phyloP scores from a whole-genome alignment of 129 eudicot species.

The Escallonia herrerae region DNA sequence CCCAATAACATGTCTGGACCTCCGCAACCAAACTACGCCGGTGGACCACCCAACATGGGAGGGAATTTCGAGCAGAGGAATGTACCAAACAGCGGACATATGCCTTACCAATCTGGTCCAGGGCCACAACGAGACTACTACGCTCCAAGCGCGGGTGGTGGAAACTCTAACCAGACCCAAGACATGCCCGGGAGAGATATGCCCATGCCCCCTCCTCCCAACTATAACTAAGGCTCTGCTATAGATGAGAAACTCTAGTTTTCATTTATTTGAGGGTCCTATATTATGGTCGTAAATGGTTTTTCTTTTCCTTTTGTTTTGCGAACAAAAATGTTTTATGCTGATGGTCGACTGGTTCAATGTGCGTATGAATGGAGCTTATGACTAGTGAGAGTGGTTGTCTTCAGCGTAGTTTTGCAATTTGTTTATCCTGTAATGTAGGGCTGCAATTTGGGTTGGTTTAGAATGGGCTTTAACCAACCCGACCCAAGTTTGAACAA shows the following conservation, averaged over 20 bases:
- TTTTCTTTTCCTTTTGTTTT: too few species aligned
- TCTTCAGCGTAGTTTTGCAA: too few species aligned
- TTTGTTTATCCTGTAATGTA: too few species aligned
- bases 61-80: conserved; percentile 32
- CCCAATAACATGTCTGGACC: conserved; percentile 24
- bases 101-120: conserved; percentile 39
- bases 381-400: too few species aligned
- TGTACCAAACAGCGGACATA: conserved; percentile 37
- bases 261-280: not conserved
- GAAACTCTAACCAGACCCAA: conserved; percentile 43
- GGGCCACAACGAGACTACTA: conserved; percentile 31
- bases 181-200: conserved; percentile 69
- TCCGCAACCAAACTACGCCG: conserved; percentile 7
- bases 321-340: too few species aligned
- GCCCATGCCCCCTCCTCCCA: conserved; percentile 18
- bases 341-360: too few species aligned
- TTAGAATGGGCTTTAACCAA: too few species aligned
- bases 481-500: too few species aligned
- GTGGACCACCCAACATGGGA: conserved; percentile 10
- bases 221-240: conserved; percentile 28
- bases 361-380: too few species aligned
- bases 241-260: conserved; percentile 5
- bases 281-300: too few species aligned
- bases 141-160: conserved; percentile 36
- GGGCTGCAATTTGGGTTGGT: too few species aligned